Conservation (phyloP, 2,329 filamentous ascomycete genomes). For the Xylariaceae sp. region DNA sequence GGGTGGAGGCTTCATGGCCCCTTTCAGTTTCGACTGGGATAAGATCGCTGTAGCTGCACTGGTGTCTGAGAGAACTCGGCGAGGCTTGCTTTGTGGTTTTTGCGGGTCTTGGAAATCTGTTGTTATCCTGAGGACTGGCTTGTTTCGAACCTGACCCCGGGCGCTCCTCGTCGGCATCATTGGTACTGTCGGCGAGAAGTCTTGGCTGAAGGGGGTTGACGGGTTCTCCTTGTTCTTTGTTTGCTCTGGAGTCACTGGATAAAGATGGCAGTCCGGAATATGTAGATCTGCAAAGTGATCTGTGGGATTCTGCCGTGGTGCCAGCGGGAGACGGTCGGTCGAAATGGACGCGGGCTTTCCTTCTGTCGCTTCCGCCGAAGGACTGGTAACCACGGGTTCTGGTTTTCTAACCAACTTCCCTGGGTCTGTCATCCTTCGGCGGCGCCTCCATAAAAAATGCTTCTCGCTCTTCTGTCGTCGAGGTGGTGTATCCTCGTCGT, state of each 20-base stretch:
- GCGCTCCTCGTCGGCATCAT: background rate
- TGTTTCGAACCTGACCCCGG: conserved; percentile 12
- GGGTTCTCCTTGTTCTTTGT: background rate
- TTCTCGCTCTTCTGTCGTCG: conserved; percentile 29
- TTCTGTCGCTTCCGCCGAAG: conserved; percentile 28
- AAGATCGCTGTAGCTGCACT: conserved; percentile 46
- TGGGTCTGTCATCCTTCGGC: conserved; percentile 35
- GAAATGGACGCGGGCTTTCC: conserved; percentile 24
- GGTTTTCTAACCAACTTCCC: conserved; percentile 26
- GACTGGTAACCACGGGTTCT: conserved; percentile 16
- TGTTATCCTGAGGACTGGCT: conserved; percentile 8
- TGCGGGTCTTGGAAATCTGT: conserved; percentile 13
- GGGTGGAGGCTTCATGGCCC: conserved; percentile 37
- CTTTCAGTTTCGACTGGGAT: conserved; percentile 44
- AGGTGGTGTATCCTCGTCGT: conserved; percentile 9
- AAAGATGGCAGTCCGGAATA: conserved; percentile 38
- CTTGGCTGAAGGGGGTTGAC: background rate
- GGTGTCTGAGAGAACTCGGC: conserved; percentile 15
- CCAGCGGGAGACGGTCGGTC: conserved; percentile 10
- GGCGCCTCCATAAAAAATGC: conserved; percentile 43
- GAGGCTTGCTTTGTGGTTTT: conserved; percentile 13
- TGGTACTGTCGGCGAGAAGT: background rate
- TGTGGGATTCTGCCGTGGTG: conserved; percentile 8
- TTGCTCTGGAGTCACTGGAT: conserved; percentile 29
- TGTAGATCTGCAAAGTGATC: conserved; percentile 36